Evolutionary conservation across 352 stramenopile species (phyloP).

Genomic region (Phytopythium ostracodes): DNA sequence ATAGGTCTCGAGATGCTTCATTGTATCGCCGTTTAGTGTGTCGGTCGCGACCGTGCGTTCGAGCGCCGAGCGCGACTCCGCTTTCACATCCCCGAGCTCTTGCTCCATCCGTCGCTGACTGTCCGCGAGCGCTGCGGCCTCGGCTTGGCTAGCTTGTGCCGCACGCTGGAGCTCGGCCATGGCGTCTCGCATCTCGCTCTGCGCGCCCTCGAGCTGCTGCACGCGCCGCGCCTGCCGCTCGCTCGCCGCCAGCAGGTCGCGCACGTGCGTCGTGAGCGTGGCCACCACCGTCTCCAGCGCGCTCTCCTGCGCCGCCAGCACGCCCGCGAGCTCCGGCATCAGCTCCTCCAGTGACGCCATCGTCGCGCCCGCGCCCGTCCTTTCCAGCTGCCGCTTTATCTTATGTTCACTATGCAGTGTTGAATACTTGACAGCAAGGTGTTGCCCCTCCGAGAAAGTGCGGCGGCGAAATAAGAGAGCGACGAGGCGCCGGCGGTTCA

Average conservation of each 20-base stretch:
- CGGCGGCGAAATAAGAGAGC: background rate
- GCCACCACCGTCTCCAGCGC: slow-evolving; percentile 46
- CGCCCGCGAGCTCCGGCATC: slow-evolving; percentile 56
- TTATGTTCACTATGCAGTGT: background rate
- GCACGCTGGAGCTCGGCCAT: slow-evolving; percentile 22
- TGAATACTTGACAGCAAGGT: background rate
- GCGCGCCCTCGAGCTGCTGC: slow-evolving; percentile 30
- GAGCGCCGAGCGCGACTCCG: slow-evolving; percentile 7
- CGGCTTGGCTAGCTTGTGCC: slow-evolving; percentile 13
- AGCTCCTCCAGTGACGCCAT: slow-evolving; percentile 68
- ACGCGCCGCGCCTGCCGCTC: slow-evolving; percentile 27
- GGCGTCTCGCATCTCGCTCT: slow-evolving; percentile 19
- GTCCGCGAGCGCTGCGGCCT: slow-evolving; percentile 20
- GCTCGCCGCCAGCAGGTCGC: slow-evolving; percentile 35
- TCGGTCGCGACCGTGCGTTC: slow-evolving; percentile 10
- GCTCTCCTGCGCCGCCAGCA: slow-evolving; percentile 59
- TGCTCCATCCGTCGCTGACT: slow-evolving; percentile 13
- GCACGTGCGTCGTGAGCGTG: slow-evolving; percentile 49
- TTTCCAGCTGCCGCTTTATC: background rate
- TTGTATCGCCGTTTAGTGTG: background rate
- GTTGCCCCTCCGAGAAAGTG: background rate
- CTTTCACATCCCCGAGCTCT: slow-evolving; percentile 9
- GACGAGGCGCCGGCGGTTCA: background rate
- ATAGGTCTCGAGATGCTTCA: background rate
- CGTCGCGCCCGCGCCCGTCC: background rate